A percentile compares a stretch with the other conserved stretches of the same genome.
Conservation (phyloP, 176 grass and related monocot species). For the Oryza rufipogon region DNA sequence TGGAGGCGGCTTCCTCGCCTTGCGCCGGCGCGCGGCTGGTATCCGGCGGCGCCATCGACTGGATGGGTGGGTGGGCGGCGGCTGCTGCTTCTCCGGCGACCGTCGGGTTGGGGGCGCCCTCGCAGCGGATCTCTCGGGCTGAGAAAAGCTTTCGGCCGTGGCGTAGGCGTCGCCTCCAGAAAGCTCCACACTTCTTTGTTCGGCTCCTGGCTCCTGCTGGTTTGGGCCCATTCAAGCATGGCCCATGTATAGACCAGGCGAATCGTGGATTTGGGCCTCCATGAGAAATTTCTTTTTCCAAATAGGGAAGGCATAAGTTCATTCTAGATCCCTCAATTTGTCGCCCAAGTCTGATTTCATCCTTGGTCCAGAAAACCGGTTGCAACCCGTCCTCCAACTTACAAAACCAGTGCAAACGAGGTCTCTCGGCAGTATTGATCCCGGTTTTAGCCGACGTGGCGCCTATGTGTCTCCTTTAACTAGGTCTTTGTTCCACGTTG, state of each 20-base stretch:
- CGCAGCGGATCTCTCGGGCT: slow-evolving; percentile 31
- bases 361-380: too few species aligned
- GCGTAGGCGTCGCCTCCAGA: background rate
- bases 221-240: background rate
- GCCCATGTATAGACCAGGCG: background rate
- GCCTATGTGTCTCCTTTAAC: too few species aligned
- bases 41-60: slow-evolving; percentile 49
- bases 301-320: too few species aligned
- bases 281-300: too few species aligned
- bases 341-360: too few species aligned
- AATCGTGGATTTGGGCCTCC: background rate
- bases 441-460: too few species aligned
- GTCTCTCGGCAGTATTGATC: too few species aligned
- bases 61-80: background rate
- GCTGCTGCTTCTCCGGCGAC: slow-evolving; percentile 39
- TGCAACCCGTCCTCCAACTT: too few species aligned
- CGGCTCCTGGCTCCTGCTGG: background rate
- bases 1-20: slow-evolving; percentile 33
- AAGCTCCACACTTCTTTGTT: background rate
- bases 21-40: slow-evolving; percentile 46
- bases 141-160: background rate
- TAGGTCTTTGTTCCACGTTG: too few species aligned
- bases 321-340: too few species aligned
- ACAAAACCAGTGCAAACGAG: too few species aligned
- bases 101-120: slow-evolving; percentile 6